These are phyloP conservation scores for Boechera divaricarpa DNA, from an alignment of 345 rosid species.

Conservation along the genomic window DNA sequence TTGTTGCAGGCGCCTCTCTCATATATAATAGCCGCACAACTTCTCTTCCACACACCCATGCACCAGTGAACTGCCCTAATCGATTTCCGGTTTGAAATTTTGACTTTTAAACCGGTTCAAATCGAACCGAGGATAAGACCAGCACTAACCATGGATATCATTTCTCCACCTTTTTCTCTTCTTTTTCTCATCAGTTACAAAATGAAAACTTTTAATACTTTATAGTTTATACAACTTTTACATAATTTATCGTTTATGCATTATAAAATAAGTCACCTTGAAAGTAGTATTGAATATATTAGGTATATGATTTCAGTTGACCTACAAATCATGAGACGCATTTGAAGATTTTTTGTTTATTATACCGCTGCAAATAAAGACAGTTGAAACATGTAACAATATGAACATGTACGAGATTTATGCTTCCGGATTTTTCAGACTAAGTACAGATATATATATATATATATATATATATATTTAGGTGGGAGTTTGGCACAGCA, in stretches of 20 bases:
- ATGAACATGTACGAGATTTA: neutral
- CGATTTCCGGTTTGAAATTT: slow-evolving; percentile 42
- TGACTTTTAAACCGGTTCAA: neutral
- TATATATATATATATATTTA: neutral
- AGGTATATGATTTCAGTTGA: too few species aligned
- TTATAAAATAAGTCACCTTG: too few species aligned
- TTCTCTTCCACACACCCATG: slow-evolving; percentile 35
- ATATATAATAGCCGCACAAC: slow-evolving; percentile 51
- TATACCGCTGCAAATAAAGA: neutral
- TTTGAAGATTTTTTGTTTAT: neutral
- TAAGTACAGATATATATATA: neutral
- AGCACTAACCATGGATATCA: neutral
- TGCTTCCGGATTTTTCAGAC: neutral
- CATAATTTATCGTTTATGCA: too few species aligned
- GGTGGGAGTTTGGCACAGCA: neutral
- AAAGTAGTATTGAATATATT: too few species aligned
- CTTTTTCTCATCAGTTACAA: too few species aligned
- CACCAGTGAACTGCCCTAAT: slow-evolving; percentile 61
- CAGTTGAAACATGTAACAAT: slow-evolving; percentile 8
- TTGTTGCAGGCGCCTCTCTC: slow-evolving; percentile 33
- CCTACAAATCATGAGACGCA: neutral
- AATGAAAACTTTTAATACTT: too few species aligned
- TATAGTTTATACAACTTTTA: too few species aligned
- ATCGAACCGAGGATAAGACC: slow-evolving; percentile 15
- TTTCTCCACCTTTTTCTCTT: neutral